These are phyloP conservation scores for Solioccasus polychromus DNA, from an alignment of 768 basidiomycete genomes.

Conservation along the genomic window DNA sequence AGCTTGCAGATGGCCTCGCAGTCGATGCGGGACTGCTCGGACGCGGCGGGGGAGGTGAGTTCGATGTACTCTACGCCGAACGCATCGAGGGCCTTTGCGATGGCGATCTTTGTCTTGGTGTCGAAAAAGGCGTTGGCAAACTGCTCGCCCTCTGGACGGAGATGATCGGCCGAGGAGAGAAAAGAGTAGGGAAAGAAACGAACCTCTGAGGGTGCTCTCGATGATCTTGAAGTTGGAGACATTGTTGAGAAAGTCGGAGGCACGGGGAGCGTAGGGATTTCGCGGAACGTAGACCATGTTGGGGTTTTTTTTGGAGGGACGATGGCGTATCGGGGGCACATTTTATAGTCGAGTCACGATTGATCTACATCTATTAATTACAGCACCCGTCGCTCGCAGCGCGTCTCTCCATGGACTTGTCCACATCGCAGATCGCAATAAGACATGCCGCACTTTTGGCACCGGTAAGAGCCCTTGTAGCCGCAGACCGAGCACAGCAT, in stretches of 20 bases:
- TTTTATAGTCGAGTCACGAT: neutral
- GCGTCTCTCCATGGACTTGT: conserved; percentile 71
- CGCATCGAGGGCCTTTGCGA: conserved; percentile 95
- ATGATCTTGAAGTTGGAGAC: conserved; percentile 94
- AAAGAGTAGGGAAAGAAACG: conserved; percentile 22
- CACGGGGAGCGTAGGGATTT: conserved; percentile 89
- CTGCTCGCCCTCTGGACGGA: conserved; percentile 85
- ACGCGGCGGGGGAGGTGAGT: conserved; percentile 96
- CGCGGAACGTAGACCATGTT: conserved; percentile 60
- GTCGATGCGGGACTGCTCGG: conserved; percentile 89
- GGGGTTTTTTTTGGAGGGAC: too few species aligned
- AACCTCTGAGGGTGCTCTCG: conserved; percentile 93
- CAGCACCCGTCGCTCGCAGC: conserved; percentile 72
- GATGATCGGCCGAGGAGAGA: conserved; percentile 6
- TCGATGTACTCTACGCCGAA: conserved; percentile 99
- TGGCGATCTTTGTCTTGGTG: conserved; percentile 99
- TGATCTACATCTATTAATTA: conserved; percentile 27
- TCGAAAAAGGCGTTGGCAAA: conserved; percentile 99
- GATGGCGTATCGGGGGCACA: neutral
- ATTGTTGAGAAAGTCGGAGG: conserved; percentile 90
- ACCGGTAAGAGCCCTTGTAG: conserved; percentile 78
- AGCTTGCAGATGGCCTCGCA: conserved; percentile 99
- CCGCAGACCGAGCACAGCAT: conserved; percentile 84
- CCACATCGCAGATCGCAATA: conserved; percentile 77
- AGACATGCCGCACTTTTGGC: conserved; percentile 70